phyloP scores from a whole-genome alignment of 495 filamentous ascomycete species.

The Daldinia loculata region DNA sequence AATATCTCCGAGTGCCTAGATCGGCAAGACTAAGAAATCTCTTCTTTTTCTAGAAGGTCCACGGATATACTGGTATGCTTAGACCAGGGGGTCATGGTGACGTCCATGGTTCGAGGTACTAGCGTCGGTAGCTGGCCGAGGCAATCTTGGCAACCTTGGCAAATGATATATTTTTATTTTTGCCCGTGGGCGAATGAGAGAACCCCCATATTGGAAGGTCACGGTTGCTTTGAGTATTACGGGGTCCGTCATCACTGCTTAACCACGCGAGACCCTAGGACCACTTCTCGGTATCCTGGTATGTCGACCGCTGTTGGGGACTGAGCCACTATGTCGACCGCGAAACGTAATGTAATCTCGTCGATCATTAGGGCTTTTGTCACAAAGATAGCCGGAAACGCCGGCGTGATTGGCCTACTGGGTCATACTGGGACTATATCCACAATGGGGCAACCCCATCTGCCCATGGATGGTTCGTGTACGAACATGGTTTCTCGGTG shows the following conservation, averaged over 20 bases:
- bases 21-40: slow-evolving; percentile 41
- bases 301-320: slow-evolving; percentile 26
- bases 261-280: slow-evolving; percentile 22
- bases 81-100: slow-evolving; percentile 21
- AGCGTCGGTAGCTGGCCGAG: slow-evolving; percentile 39
- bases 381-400: slow-evolving; percentile 27
- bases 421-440: neutral
- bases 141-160: slow-evolving; percentile 32
- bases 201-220: slow-evolving; percentile 16
- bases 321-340: slow-evolving; percentile 27
- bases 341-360: slow-evolving; percentile 40
- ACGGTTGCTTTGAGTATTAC: slow-evolving; percentile 17
- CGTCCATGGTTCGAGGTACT: slow-evolving; percentile 30
- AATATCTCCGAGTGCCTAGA: slow-evolving; percentile 23
- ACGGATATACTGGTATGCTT: slow-evolving; percentile 1
- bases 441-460: slow-evolving; percentile 34
- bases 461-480: slow-evolving; percentile 22
- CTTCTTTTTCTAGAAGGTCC: slow-evolving; percentile 42
- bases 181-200: slow-evolving; percentile 12
- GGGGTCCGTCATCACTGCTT: slow-evolving; percentile 19
- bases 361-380: slow-evolving; percentile 39
- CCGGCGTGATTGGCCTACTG: slow-evolving; percentile 35
- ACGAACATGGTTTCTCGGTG: slow-evolving; percentile 36
- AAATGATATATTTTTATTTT: slow-evolving; percentile 1
- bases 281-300: slow-evolving; percentile 33